Evolutionary conservation across 192 early-diverging fungal species (phyloP).

Genomic region (Rhizoclosmatium globosum): DNA sequence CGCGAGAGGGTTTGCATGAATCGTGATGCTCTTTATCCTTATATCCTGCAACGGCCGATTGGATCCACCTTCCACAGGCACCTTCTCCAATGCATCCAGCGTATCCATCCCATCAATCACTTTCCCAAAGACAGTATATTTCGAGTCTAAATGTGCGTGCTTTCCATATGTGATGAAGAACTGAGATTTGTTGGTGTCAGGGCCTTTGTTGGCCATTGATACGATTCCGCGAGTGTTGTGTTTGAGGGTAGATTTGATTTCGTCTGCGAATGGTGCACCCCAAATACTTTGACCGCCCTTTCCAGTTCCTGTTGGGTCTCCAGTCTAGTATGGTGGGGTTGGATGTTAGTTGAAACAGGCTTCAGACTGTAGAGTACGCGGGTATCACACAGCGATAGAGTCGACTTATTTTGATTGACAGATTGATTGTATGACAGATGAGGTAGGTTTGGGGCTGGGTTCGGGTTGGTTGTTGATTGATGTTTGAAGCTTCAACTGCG

Average conservation of each 20-base stretch:
- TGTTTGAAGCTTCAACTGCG: neutral
- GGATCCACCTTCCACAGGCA: constrained; percentile 82
- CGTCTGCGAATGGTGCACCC: constrained; percentile 63
- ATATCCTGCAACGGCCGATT: constrained; percentile 81
- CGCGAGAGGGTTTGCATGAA: constrained; percentile 91
- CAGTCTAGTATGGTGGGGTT: constrained; percentile 30
- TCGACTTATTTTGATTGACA: too few species aligned
- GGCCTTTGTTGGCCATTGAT: constrained; percentile 89
- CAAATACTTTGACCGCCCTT: constrained; percentile 61
- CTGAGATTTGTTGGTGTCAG: constrained; percentile 81
- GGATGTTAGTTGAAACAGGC: neutral
- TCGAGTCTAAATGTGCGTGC: constrained; percentile 75
- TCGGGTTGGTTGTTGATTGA: too few species aligned
- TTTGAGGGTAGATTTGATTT: constrained; percentile 63
- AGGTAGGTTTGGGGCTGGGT: too few species aligned
- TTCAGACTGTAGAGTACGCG: too few species aligned
- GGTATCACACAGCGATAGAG: too few species aligned
- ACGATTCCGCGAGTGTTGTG: constrained; percentile 64
- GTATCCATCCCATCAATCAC: constrained; percentile 90
- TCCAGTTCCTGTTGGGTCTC: constrained; percentile 63
- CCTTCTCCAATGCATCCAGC: constrained; percentile 84
- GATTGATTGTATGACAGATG: too few species aligned
- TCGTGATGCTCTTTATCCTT: constrained; percentile 76
- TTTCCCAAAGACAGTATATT: constrained; percentile 85
- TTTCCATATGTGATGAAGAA: constrained; percentile 87